Evolutionary conservation across 371 early-diverging fungal genomes (phyloP), one percentile per base, ranked within the genome.

Genomic region (Rhizopus delemar): DNA sequence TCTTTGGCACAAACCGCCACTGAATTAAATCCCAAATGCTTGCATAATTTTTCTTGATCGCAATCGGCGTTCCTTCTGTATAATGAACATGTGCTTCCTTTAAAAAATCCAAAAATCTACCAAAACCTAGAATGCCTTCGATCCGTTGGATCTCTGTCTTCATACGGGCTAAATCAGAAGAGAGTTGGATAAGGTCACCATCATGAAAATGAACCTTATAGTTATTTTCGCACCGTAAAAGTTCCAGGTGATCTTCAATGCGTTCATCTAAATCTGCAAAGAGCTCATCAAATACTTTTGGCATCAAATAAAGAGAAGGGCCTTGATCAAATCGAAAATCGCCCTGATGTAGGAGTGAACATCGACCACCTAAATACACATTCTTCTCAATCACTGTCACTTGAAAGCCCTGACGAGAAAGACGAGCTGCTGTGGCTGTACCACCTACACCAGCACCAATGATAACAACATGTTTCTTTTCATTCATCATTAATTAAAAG

Each of bases 341-440:
- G 39, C 77, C 57, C 31, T 79, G 71, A 38, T 80, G 62, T 32
- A 87, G 80, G 4, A 84, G 56, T 3, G 86, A 84, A 56, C 83
- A 83, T 4, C 87, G 71, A 2, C 87, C 87, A 34, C 87, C 87
- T 3, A 60, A 58, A 53, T 79, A 81, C 12, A 62, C 67, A 59
- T 87, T 87, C 68, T 87, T 85, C 54, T 87, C 87, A 7, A 82
- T 66, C 3, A 87, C 84, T 6, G 80, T 77, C 8, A 87, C 85
- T 38, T 65, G 51, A 62, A 75, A 74, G 0, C 87, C 87, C 59
- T 70, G 67, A 31, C 76, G 71, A 28, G 86, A 73, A 22, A 87
- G 72, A 41, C 80, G 71, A 31, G 87, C 87, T 46, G 86, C 87
- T 11, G 75, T 75, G 5, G 85, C 81, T 22, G 73, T 71, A 28